phyloP scores from a whole-genome alignment of 495 filamentous ascomycete species.

The Pyrenopolyporus hunteri region DNA sequence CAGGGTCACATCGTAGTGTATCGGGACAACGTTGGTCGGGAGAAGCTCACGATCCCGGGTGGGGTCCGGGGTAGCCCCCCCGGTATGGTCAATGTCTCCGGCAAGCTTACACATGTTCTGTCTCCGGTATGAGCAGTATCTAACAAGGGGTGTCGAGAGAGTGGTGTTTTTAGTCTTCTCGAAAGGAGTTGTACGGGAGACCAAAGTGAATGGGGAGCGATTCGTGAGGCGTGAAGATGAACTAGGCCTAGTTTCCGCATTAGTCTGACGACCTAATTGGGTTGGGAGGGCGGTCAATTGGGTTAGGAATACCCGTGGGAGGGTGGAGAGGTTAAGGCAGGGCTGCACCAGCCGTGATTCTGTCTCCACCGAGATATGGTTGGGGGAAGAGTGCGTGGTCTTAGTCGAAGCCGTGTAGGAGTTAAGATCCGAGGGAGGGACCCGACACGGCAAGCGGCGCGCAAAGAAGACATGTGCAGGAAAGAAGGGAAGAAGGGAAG shows the following conservation, averaged over 20 bases:
- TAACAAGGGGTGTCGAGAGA: constrained; percentile 41
- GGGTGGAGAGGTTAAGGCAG: constrained; percentile 37
- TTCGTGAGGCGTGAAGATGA: constrained; percentile 24
- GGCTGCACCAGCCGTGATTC: constrained; percentile 30
- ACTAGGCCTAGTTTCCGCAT: constrained; percentile 22
- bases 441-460: constrained; percentile 37
- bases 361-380: constrained; percentile 35
- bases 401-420: constrained; percentile 27
- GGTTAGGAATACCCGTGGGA: constrained; percentile 34
- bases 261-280: constrained; percentile 27
- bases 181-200: constrained; percentile 28
- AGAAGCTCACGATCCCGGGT: constrained; percentile 61
- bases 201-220: constrained; percentile 21
- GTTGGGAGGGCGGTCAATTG: constrained; percentile 27
- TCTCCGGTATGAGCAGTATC: constrained; percentile 59
- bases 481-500: constrained; percentile 1
- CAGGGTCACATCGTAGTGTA: constrained; percentile 73
- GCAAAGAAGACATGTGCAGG: constrained; percentile 32
- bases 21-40: constrained; percentile 67
- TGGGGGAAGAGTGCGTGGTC: constrained; percentile 19
- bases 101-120: constrained; percentile 63
- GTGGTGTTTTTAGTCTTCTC: constrained; percentile 29
- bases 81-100: constrained; percentile 49
- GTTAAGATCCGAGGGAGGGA: constrained; percentile 37
- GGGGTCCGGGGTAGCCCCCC: constrained; percentile 54